A percentile compares a stretch with the other conserved stretches of the same genome.
Evolutionary conservation across 1,284 basidiomycete genomes (phyloP).

Genomic region (Cutaneotrichosporon cavernicola): DNA sequence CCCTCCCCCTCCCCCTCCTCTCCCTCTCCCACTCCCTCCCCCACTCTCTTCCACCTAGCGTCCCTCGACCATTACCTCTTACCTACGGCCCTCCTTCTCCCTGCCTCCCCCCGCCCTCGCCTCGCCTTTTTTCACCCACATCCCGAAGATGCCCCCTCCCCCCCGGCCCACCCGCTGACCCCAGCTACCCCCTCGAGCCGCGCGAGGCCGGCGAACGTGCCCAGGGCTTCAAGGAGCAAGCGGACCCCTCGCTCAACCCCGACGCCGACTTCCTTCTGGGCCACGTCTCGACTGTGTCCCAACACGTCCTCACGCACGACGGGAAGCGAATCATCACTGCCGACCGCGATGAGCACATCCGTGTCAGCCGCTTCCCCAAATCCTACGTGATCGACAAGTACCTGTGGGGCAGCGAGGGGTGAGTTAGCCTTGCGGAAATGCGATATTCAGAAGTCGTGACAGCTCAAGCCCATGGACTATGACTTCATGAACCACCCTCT

Average conservation of each 20-base stretch:
- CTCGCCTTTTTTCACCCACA: too few species aligned
- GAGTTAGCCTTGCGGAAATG: conserved; percentile 37
- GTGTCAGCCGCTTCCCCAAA: conserved; percentile 82
- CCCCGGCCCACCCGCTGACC: conserved; percentile 3
- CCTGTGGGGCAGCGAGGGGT: conserved; percentile 81
- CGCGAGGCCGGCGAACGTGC: conserved; percentile 55
- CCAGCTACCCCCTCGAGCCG: conserved; percentile 57
- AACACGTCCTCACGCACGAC: conserved; percentile 65
- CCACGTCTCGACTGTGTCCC: conserved; percentile 78
- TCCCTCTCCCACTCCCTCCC: too few species aligned
- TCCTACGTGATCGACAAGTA: conserved; percentile 79
- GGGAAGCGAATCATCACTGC: conserved; percentile 76
- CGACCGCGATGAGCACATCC: conserved; percentile 88
- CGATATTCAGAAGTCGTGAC: conserved; percentile 14
- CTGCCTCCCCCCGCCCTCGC: too few species aligned
- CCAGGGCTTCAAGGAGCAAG: conserved; percentile 60
- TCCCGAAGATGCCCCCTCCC: too few species aligned
- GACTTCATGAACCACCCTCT: conserved; percentile 16
- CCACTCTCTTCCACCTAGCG: too few species aligned
- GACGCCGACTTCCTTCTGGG: conserved; percentile 53
- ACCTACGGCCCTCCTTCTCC: too few species aligned
- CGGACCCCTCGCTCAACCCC: conserved; percentile 63
- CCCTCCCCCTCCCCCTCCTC: too few species aligned
- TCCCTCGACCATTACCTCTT: too few species aligned
- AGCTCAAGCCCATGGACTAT: conserved; percentile 3